Percentiles rank a stretch among this genome's conserved stretches.
Evolutionary conservation across 2,329 filamentous ascomycete genomes (phyloP).

Genomic region (Neonectria hederae): DNA sequence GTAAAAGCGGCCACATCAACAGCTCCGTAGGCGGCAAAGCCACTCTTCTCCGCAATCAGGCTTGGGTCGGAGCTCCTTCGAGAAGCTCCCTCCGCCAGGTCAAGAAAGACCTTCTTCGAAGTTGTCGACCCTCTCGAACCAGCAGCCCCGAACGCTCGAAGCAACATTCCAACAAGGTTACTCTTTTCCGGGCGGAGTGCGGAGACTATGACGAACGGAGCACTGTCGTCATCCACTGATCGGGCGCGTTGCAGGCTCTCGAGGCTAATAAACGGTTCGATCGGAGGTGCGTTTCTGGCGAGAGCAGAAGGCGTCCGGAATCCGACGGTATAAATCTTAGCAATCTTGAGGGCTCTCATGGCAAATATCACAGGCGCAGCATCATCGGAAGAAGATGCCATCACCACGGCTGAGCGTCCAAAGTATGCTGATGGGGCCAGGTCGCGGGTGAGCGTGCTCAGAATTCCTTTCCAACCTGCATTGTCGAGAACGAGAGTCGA

Average conservation of each 20-base stretch:
- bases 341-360: conserved; percentile 77
- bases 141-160: conserved; percentile 73
- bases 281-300: conserved; percentile 69
- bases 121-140: conserved; percentile 46
- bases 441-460: conserved; percentile 82
- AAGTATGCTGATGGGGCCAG: conserved; percentile 85
- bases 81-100: conserved; percentile 70
- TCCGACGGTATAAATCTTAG: conserved; percentile 85
- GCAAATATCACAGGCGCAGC: conserved; percentile 84
- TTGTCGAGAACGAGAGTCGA: conserved; percentile 79
- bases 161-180: conserved; percentile 78
- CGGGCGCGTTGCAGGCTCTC: conserved; percentile 67
- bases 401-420: conserved; percentile 77
- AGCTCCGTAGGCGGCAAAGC: conserved; percentile 82
- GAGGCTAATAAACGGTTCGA: conserved; percentile 83
- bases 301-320: conserved; percentile 73
- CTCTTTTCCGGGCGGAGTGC: conserved; percentile 82
- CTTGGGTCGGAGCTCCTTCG: conserved; percentile 72
- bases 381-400: conserved; percentile 77
- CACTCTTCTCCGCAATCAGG: conserved; percentile 74
- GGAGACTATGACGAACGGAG: conserved; percentile 84
- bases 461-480: conserved; percentile 85
- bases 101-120: conserved; percentile 78
- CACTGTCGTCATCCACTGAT: conserved; percentile 58
- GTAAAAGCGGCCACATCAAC: conserved; percentile 86